Evolutionary conservation across 139 green algal species (phyloP).

Genomic region (Astrephomene gubernaculifera): DNA sequence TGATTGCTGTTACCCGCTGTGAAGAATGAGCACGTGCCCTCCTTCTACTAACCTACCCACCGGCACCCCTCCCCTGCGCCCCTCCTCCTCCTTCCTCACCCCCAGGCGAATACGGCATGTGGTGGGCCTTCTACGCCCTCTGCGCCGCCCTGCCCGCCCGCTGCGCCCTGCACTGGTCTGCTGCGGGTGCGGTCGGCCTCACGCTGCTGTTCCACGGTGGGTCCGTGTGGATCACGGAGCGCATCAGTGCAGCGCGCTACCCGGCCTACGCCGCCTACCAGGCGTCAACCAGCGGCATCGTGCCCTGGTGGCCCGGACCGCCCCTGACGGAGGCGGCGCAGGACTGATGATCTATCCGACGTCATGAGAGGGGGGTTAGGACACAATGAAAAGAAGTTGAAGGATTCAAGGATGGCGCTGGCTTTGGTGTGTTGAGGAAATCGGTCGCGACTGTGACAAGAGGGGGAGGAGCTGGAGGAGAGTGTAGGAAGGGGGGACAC

Average conservation of each 20-base stretch:
- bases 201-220: conserved; percentile 32
- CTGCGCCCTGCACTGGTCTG: conserved; percentile 20
- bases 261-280: conserved; percentile 17
- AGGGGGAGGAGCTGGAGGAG: too few relatives aligned
- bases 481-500: too few relatives aligned
- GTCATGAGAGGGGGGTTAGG: too few relatives aligned
- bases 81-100: neutral
- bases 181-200: conserved; percentile 12
- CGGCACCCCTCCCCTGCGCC: too few relatives aligned
- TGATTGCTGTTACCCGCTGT: too few relatives aligned
- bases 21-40: too few relatives aligned
- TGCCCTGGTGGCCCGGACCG: neutral
- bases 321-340: neutral
- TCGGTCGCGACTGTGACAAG: too few relatives aligned
- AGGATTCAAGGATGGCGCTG: too few relatives aligned
- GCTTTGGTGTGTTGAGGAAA: too few relatives aligned
- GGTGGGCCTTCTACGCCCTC: conserved; percentile 34
- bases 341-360: too few relatives aligned
- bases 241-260: conserved; percentile 15
- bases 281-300: conserved; percentile 11
- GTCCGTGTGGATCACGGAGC: conserved; percentile 43
- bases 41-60: too few relatives aligned
- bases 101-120: conserved; percentile 36
- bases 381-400: too few relatives aligned
- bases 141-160: neutral